Base-by-base conservation (phyloP, 306 rosid genomes). In the Cicer yamashitae region DNA sequence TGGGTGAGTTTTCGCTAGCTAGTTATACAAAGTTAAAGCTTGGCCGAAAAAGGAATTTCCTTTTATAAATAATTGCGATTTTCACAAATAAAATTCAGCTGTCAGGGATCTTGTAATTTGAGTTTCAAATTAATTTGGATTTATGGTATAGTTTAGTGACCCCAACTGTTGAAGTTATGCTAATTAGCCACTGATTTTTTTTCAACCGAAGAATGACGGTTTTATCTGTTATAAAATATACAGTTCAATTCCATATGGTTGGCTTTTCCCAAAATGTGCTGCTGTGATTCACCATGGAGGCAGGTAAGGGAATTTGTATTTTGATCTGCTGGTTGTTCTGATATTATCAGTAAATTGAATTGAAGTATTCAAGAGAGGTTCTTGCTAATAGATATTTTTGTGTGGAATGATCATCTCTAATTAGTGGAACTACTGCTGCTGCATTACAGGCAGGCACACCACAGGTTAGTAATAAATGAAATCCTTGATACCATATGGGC, bases 241-340 rank as follows among this genome's bases (percentile, higher is more conserved):
- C 74, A 92, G 97, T 77, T 79, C 88, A 39, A 52, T 92, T 59
- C 88, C 96, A 41, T 92, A 92, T 79, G 47, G 79, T 65, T 92
- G 93, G 96, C 88, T 92, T 69, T 86, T 89, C 81, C 82, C 89
- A 77, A 79, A 74, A 53, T 92, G 97, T 75, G 84, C 84, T 8
- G 93, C 87, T 62, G 91, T 83, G 39, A 79, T 92, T 85, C 97
- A 92, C 80, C 97, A 92, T 67, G 97, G 97, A 71, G 97, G 97
- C 79, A 92, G 97, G 97, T 92, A 59, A 81, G 89, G 79, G 39
- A 50, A 63, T 22, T 65, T 40, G 41, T 37, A 51, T 77, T 70
- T 40, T 60, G 57, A 68, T 67, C 37, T n/a, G 34, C 37, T 48
- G 30, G 40, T 54, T 41, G 20, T 71, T 72, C 62, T 70, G 22